These are phyloP conservation scores for Megacollybia platyphylla DNA, from an alignment of 1,284 basidiomycete species.

Conservation along the genomic window DNA sequence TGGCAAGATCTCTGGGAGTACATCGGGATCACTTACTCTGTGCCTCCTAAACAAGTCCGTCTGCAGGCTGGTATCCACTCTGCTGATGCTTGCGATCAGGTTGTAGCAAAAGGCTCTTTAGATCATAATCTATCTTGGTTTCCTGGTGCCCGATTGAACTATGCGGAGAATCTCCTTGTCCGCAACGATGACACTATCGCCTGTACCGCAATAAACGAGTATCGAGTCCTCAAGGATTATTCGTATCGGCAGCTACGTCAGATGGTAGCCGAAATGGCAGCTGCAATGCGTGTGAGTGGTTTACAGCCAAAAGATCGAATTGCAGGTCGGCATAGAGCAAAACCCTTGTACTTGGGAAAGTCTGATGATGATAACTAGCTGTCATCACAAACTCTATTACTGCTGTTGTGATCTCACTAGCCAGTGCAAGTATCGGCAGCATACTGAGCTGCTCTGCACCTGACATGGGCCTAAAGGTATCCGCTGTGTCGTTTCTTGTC, in stretches of 20 bases:
- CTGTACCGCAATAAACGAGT: conserved; percentile 42
- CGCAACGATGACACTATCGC: conserved; percentile 46
- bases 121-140: conserved; percentile 73
- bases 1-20: conserved; percentile 12
- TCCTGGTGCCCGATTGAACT: conserved; percentile 63
- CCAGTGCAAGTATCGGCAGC: conserved; percentile 48
- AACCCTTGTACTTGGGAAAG: background rate
- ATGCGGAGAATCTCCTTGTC: conserved; percentile 78
- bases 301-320: conserved; percentile 47
- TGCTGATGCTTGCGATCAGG: conserved; percentile 10
- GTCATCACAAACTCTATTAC: conserved; percentile 49
- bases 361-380: conserved; percentile 20
- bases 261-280: conserved; percentile 39
- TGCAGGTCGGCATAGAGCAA: conserved; percentile 30
- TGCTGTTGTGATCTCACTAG: conserved; percentile 45
- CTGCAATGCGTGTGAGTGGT: conserved; percentile 41
- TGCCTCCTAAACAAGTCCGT: conserved; percentile 1
- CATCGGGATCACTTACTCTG: conserved; percentile 10
- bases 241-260: conserved; percentile 39
- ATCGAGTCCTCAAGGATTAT: conserved; percentile 29
- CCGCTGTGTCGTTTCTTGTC: background rate
- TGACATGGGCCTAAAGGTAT: conserved; percentile 54
- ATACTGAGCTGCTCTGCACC: conserved; percentile 58
- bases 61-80: background rate
- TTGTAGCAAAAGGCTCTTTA: conserved; percentile 24